Percentiles rank a stretch among this genome's conserved stretches.
Evolutionary conservation across 495 filamentous ascomycete genomes (phyloP).

Genomic region (Penicillium lividum): DNA sequence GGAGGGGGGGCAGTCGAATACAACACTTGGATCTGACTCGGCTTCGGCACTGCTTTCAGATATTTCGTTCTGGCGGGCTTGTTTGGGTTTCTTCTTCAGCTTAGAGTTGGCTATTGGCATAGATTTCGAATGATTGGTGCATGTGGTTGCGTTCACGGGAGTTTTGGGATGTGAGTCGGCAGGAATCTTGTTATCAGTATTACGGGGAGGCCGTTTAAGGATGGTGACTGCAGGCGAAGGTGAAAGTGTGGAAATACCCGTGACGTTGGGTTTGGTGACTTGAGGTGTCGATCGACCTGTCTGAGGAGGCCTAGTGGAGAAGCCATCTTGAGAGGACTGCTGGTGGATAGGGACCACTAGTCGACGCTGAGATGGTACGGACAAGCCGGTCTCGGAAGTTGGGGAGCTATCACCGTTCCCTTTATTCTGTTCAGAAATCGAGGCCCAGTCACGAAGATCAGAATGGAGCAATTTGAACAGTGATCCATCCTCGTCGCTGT

Average conservation of each 20-base stretch:
- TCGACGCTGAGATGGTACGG: background rate
- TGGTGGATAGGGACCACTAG: background rate
- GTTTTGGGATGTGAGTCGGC: background rate
- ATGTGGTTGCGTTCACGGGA: background rate
- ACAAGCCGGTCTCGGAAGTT: background rate
- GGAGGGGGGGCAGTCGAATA: constrained; percentile 35
- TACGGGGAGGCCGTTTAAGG: background rate
- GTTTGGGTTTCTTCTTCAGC: background rate
- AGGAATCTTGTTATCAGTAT: background rate
- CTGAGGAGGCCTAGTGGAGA: background rate
- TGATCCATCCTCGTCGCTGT: background rate
- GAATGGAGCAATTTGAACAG: background rate
- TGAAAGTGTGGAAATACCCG: background rate
- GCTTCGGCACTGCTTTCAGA: constrained; percentile 34
- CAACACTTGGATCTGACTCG: constrained; percentile 38
- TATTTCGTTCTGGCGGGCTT: constrained; percentile 3
- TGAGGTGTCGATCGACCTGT: background rate
- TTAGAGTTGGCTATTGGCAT: background rate
- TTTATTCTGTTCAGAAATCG: background rate
- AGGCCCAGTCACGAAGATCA: background rate
- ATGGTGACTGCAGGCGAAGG: background rate
- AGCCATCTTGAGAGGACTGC: background rate
- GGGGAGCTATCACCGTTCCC: too few species aligned
- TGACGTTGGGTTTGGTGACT: background rate
- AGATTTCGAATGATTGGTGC: background rate